These are phyloP conservation scores for Amphibolis antarctica DNA, from an alignment of 106 monocot genomes.

Conservation along the genomic window DNA sequence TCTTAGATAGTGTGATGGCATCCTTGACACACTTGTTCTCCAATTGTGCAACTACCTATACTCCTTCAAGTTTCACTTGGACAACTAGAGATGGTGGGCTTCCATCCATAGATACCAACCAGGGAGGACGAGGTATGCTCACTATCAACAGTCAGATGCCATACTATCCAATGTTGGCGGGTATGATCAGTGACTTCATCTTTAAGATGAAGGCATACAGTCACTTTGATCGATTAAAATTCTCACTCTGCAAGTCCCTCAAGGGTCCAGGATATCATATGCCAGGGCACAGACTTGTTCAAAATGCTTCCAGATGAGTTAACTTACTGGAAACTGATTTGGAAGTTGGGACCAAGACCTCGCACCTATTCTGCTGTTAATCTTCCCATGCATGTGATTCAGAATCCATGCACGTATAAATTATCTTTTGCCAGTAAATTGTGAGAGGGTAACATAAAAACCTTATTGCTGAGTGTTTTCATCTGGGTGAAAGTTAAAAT, in stretches of 20 bases:
- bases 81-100: conserved; percentile 75
- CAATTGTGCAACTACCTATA: conserved; percentile 67
- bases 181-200: conserved; percentile 41
- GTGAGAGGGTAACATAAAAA: conserved; percentile 28
- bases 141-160: conserved; percentile 55
- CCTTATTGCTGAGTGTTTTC: no score
- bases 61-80: conserved; percentile 69
- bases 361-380: conserved; percentile 11
- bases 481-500: no score
- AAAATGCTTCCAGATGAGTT: conserved; percentile 75
- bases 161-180: conserved; percentile 65
- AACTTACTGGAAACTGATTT: conserved; percentile 9
- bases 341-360: conserved; percentile 18
- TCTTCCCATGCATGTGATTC: conserved; percentile 9
- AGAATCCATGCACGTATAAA: conserved; percentile 13
- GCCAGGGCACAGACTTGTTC: conserved; percentile 65
- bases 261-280: conserved; percentile 83
- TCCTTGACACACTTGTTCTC: conserved; percentile 48
- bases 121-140: conserved; percentile 61
- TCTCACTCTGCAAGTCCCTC: conserved; percentile 5
- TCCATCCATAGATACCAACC: conserved; percentile 53
- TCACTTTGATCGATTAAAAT: conserved; percentile 64
- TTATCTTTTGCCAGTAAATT: conserved; percentile 32
- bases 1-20: conserved; percentile 66
- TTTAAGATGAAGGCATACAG: conserved; percentile 95